These are phyloP conservation scores for Debaryomyces subglobosus DNA, from an alignment of 1,139 yeast species.

Conservation along the genomic window DNA sequence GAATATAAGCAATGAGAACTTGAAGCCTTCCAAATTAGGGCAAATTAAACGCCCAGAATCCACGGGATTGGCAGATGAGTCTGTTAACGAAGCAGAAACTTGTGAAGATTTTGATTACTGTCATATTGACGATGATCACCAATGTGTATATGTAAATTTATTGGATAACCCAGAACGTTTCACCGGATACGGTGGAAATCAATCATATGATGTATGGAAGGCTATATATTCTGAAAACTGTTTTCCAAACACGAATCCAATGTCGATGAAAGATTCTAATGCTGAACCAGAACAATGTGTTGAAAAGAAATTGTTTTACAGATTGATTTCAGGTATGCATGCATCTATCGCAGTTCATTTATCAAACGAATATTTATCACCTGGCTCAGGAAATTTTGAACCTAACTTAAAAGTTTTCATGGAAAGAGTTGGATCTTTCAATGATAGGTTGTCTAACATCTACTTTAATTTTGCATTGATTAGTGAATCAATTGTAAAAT, in stretches of 20 bases:
- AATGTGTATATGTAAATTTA: slow-evolving; percentile 82
- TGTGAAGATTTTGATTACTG: slow-evolving; percentile 55
- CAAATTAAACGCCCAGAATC: slow-evolving; percentile 29
- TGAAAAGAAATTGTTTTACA: slow-evolving; percentile 86
- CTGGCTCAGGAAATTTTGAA: slow-evolving; percentile 75
- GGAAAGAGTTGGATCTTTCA: slow-evolving; percentile 86
- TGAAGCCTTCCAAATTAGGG: slow-evolving; percentile 78
- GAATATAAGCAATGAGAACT: slow-evolving; percentile 63
- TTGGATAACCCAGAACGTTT: slow-evolving; percentile 92
- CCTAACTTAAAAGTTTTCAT: slow-evolving; percentile 83
- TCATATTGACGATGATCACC: slow-evolving; percentile 60
- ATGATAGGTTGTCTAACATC: slow-evolving; percentile 86
- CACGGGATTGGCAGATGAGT: slow-evolving; percentile 19
- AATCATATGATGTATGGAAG: slow-evolving; percentile 90
- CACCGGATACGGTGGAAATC: slow-evolving; percentile 94
- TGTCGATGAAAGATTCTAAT: slow-evolving; percentile 31
- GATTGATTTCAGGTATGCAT: slow-evolving; percentile 91
- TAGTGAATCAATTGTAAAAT: slow-evolving; percentile 76
- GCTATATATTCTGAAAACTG: slow-evolving; percentile 93
- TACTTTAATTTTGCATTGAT: slow-evolving; percentile 92
- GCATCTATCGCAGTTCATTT: slow-evolving; percentile 94
- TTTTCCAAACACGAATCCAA: slow-evolving; percentile 58
- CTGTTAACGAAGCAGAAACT: slow-evolving; percentile 24
- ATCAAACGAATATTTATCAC: slow-evolving; percentile 79
- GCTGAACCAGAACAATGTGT: slow-evolving; percentile 59